These are phyloP conservation scores for Theileria parva DNA, from an alignment of 169 alveolate genomes.

Conservation along the genomic window DNA sequence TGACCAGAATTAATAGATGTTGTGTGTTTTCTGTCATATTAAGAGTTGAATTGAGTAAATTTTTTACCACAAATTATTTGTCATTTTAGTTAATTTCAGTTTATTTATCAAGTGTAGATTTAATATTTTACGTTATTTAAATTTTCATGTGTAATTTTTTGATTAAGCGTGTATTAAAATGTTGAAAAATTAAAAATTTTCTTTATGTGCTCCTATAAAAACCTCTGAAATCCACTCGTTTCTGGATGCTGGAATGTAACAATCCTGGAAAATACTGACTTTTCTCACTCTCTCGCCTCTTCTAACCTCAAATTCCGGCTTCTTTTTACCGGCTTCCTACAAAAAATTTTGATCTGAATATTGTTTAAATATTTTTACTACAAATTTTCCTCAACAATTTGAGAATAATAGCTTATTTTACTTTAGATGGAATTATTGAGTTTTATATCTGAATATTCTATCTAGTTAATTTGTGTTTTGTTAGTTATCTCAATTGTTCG, in stretches of 20 bases:
- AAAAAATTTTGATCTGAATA: too few species aligned
- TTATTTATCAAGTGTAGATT: background rate
- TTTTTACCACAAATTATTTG: too few species aligned
- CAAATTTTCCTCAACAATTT: too few species aligned
- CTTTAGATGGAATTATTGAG: background rate
- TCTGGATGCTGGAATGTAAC: conserved; percentile 40
- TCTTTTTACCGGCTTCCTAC: conserved; percentile 12
- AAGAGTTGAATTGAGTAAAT: background rate
- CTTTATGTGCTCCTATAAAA: conserved; percentile 33
- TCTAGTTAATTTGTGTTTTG: background rate
- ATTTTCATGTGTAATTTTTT: too few species aligned
- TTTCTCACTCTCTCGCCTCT: conserved; percentile 28
- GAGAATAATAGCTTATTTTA: too few species aligned
- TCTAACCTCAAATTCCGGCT: conserved; percentile 15
- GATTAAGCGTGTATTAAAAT: background rate
- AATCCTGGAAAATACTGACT: conserved; percentile 44
- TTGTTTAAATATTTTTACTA: too few species aligned
- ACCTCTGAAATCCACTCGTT: conserved; percentile 60
- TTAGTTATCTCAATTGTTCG: too few species aligned
- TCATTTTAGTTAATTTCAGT: background rate
- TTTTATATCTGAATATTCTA: background rate
- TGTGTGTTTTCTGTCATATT: background rate
- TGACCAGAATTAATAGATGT: background rate
- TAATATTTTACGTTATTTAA: too few species aligned
- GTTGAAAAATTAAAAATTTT: conserved; percentile 24